phyloP scores from a whole-genome alignment of 768 basidiomycete genomes.

The Hygrocybe coccinea region DNA sequence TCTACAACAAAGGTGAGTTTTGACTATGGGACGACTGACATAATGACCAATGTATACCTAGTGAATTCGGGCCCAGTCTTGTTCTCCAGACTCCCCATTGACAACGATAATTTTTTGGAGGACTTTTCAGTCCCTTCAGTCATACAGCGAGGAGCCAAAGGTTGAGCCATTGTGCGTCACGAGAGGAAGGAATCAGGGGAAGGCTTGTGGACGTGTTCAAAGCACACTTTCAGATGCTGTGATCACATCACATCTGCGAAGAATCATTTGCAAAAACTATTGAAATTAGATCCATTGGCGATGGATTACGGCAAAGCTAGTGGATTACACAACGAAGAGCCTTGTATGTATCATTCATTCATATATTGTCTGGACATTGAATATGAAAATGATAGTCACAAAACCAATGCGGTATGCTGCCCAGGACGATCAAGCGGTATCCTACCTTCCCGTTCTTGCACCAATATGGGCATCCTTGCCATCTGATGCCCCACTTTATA shows the following conservation, averaged over 20 bases:
- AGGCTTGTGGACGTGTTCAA: slow-evolving; percentile 1
- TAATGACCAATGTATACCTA: neutral
- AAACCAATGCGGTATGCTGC: neutral
- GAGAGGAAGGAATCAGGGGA: neutral
- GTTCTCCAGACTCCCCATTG: neutral
- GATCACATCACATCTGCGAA: neutral
- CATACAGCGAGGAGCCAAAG: neutral
- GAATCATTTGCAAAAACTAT: neutral
- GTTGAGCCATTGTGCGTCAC: neutral
- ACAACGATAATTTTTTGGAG: neutral
- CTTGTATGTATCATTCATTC: neutral
- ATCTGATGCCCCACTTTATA: neutral
- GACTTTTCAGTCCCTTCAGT: neutral
- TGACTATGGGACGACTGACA: neutral
- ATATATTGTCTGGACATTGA: neutral
- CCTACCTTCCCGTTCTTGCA: neutral
- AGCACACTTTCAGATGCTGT: neutral
- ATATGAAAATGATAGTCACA: neutral
- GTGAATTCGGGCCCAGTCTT: neutral
- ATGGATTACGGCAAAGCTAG: no score
- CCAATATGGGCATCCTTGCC: neutral
- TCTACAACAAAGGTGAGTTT: neutral
- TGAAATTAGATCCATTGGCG: neutral
- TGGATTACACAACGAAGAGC: neutral
- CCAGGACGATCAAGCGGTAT: neutral